Base-by-base conservation (phyloP, 352 stramenopile genomes). In the Globisporangium camurandrum region DNA sequence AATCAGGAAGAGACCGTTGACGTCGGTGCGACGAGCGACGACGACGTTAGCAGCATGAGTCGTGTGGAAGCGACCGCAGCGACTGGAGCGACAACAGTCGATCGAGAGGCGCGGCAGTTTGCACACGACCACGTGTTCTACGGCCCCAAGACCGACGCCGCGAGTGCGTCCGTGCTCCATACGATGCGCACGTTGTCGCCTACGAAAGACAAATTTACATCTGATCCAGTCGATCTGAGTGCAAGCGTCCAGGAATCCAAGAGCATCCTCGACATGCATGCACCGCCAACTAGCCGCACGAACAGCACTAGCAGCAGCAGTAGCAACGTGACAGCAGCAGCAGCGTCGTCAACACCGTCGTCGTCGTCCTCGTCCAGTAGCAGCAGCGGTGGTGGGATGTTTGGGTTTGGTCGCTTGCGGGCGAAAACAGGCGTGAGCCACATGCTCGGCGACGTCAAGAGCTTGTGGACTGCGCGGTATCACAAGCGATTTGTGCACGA, bases 401-500 rank as follows among this genome's bases (percentile, higher is more conserved):
- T 87, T 46, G 68, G 63, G 54, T 74, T 87, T 46, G 68, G 63
- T 23, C 67, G 69, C 1, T 49, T 87, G 23, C 64, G 70, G 9
- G 64, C 59, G 5, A 76, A 80, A 46, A 67, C 72, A 2, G 65
- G 59, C 36, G 65, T 83, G 3, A 66, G 62, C 1, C 41, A 50
- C n/a, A 65, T 88, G 49, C 52, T 88, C 23, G 75, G 69, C 10
- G 72, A 83, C 42, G 72, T 87, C 17, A 86, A 83, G 57, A 86
- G 36, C 9, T 60, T 66, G 12, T 24, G 84, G 3, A 71, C 62
- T 24, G 64, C 60, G 34, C 69, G 69, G 7, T 78, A 75, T 33
- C 59, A 86, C 51, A 79, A 84, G 56, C 68, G 84, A 38, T 63
- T 84, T 36, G 68, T 93, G 20, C 73, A 93, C 59, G 73, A 86